Conservation (phyloP, 306 rosid genomes). For the Cicer cuneatum region DNA sequence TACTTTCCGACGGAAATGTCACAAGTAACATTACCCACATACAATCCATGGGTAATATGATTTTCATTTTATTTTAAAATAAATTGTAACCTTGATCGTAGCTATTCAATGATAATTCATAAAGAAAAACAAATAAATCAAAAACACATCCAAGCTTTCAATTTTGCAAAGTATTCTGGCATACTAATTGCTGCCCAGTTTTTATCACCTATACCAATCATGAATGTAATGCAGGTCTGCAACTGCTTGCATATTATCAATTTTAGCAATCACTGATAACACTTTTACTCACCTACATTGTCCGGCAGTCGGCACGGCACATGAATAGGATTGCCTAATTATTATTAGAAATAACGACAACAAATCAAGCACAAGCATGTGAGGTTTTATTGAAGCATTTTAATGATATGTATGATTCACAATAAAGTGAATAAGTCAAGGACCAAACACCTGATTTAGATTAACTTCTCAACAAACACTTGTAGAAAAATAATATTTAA, state of each 20-base stretch:
- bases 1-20: no score
- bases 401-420: slow-evolving; percentile 17
- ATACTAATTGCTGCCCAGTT: slow-evolving; percentile 11
- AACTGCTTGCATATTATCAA: background rate
- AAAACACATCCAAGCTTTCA: slow-evolving; percentile 16
- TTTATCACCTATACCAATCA: slow-evolving; percentile 10
- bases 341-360: background rate
- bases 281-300: slow-evolving; percentile 16
- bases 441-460: background rate
- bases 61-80: no score
- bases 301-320: background rate
- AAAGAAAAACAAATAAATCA: slow-evolving; percentile 9
- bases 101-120: slow-evolving; percentile 55
- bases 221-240: background rate
- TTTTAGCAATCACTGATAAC: slow-evolving; percentile 5
- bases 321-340: slow-evolving; percentile 13
- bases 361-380: slow-evolving; percentile 27
- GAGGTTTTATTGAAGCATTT: slow-evolving; percentile 1
- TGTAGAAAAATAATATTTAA: background rate
- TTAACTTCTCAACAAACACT: background rate
- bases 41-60: no score
- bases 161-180: slow-evolving; percentile 30
- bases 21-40: no score
- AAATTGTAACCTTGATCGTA: slow-evolving; percentile 78
- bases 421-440: background rate